Percentiles rank a stretch among this genome's conserved stretches.
Conservation (phyloP, 1,284 basidiomycete species). For the Cutaneotrichosporon dermatis region DNA sequence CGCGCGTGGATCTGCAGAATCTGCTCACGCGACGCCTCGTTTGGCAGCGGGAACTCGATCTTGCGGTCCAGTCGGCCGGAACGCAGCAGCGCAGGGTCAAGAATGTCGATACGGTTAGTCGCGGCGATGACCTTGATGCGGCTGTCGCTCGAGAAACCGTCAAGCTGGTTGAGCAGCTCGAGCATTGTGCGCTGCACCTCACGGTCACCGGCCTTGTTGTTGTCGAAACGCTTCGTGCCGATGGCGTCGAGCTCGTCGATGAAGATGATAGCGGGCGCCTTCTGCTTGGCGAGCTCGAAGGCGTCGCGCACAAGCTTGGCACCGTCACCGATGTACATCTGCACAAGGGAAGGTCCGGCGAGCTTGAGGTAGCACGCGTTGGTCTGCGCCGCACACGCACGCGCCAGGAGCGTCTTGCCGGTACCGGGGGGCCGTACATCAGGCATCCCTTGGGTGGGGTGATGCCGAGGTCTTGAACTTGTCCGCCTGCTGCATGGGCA, state of each 20-base stretch:
- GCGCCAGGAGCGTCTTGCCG: slow-evolving; percentile 70
- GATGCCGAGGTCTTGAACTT: slow-evolving; percentile 79
- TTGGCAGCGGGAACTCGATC: slow-evolving; percentile 75
- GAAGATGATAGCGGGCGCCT: slow-evolving; percentile 96
- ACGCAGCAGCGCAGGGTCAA: slow-evolving; percentile 72
- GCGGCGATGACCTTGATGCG: slow-evolving; percentile 99
- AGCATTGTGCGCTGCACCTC: slow-evolving; percentile 99
- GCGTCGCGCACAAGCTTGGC: slow-evolving; percentile 96
- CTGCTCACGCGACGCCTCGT: slow-evolving; percentile 65
- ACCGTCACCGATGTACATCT: slow-evolving; percentile 81
- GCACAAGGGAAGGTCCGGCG: slow-evolving; percentile 59
- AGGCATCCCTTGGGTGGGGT: slow-evolving; percentile 70
- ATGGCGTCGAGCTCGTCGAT: slow-evolving; percentile 98
- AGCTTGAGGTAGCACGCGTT: slow-evolving; percentile 76
- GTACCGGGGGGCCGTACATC: slow-evolving; percentile 79
- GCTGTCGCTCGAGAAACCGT: slow-evolving; percentile 82
- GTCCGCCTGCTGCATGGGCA: slow-evolving; percentile 75
- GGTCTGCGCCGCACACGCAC: slow-evolving; percentile 76
- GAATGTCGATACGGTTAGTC: slow-evolving; percentile 97
- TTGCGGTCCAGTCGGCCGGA: slow-evolving; percentile 72
- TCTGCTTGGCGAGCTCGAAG: slow-evolving; percentile 96
- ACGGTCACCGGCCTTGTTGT: slow-evolving; percentile 93
- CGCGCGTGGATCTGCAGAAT: slow-evolving; percentile 79
- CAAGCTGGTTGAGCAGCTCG: slow-evolving; percentile 87
- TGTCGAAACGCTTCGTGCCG: slow-evolving; percentile 98